Evolutionary conservation across 1,284 basidiomycete species (phyloP).

Genomic region (Cerrena zonata): DNA sequence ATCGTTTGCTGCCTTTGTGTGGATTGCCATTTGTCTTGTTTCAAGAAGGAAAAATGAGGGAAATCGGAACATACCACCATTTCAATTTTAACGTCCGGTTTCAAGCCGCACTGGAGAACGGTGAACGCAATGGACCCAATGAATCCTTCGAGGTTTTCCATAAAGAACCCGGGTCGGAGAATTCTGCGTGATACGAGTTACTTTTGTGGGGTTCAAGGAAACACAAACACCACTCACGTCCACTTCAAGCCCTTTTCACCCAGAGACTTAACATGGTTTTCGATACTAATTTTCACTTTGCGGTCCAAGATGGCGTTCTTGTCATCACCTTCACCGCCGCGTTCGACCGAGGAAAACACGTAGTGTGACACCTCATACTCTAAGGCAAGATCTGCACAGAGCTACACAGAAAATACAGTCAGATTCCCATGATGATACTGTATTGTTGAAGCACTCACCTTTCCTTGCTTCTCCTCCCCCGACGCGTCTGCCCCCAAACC

Average conservation of each 20-base stretch:
- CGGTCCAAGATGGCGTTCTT: conserved; percentile 25
- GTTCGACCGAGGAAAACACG: conserved; percentile 34
- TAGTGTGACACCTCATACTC: conserved; percentile 32
- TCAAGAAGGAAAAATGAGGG: neutral
- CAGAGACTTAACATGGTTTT: conserved; percentile 31
- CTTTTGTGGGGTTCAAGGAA: no score
- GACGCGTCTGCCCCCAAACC: conserved; percentile 36
- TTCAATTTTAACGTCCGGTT: conserved; percentile 29
- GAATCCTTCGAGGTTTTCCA: conserved; percentile 38
- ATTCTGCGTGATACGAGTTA: conserved; percentile 19
- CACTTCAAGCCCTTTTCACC: conserved; percentile 31
- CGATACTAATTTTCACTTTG: conserved; percentile 34
- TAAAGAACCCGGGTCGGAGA: conserved; percentile 32
- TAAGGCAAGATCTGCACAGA: conserved; percentile 29
- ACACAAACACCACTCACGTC: conserved; percentile 36
- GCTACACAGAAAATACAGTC: conserved; percentile 23
- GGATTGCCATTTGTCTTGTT: neutral
- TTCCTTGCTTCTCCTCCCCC: conserved; percentile 38
- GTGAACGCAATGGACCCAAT: conserved; percentile 32
- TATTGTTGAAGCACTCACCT: conserved; percentile 25
- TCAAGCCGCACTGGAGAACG: conserved; percentile 29
- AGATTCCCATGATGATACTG: no score
- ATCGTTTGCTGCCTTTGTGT: conserved; percentile 29
- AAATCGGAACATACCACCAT: conserved; percentile 30
- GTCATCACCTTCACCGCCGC: conserved; percentile 32